Base-by-base conservation (phyloP, 2,329 filamentous ascomycete genomes). In the Cylindrodendrum hubeiense region DNA sequence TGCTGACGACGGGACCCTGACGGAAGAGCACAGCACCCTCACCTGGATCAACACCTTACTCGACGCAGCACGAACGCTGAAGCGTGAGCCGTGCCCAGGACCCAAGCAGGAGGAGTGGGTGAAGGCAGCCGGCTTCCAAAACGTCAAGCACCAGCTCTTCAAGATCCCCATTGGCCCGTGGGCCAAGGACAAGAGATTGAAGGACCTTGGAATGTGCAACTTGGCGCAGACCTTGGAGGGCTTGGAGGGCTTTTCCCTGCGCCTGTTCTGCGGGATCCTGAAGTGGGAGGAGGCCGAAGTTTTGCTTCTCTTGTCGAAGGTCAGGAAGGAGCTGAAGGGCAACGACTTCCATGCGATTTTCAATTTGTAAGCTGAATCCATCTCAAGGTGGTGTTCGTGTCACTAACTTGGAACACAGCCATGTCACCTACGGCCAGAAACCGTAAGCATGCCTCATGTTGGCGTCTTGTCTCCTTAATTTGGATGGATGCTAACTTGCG, bases 161-260 rank as follows among this genome's bases (percentile, higher is more conserved):
- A 77, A 77, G 60, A 63, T 77, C 41, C 79, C 79, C 0, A 73
- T 78, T 10, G 79, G 78, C 0, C 70, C 76, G 0, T 83, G 81
- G 81, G 67, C 80, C 4, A 79, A 78, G 59, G 77, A 79, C 34
- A 63, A 66, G 1, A 60, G 57, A 3, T 68, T 71, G 22, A 73
- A 79, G 51, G 75, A 80, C 34, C 71, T 81, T 3, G 79, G 79
- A 3, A 47, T 66, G 64, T 66, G 64, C 39, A 66, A 66, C n/a
- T 43, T 68, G 6, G 64, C 58, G 13, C 60, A 66, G 30, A 54
- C 39, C 1, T 19, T 68, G 1, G 52, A 68, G 1, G 63, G 66
- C 0, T 56, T 68, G 3, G 66, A 68, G 28, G 60, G 39, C 0
- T 60, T 66, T 13, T 66, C 64, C 0, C 17, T 64, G 17, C 53